Percentiles rank a stretch among this genome's conserved stretches.
Conservation (phyloP, 768 basidiomycete species). For the Hortiboletus campestris region DNA sequence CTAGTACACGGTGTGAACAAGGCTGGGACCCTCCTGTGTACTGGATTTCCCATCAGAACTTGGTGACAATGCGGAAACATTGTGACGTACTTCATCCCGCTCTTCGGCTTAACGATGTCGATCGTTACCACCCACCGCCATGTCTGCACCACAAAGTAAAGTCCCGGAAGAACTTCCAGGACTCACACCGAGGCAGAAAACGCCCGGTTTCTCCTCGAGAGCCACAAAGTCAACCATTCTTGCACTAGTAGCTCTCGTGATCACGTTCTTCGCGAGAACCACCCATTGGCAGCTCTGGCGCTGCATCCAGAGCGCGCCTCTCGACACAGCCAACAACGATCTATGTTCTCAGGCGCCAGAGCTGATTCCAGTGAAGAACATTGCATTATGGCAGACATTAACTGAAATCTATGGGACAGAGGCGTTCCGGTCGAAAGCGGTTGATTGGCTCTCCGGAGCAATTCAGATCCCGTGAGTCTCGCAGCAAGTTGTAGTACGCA, state of each 20-base stretch:
- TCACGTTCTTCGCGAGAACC: slow-evolving; percentile 12
- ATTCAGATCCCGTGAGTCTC: slow-evolving; percentile 42
- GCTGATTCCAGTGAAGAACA: slow-evolving; percentile 35
- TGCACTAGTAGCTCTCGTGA: slow-evolving; percentile 15
- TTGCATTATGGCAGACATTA: slow-evolving; percentile 33
- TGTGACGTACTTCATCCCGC: not conserved
- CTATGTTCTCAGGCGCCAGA: slow-evolving; percentile 37
- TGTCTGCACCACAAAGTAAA: slow-evolving; percentile 17
- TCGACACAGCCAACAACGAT: not conserved
- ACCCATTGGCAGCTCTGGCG: slow-evolving; percentile 6
- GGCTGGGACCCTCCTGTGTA: too few species aligned
- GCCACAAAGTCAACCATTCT: slow-evolving; percentile 11
- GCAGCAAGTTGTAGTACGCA: not conserved
- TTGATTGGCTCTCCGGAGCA: slow-evolving; percentile 39
- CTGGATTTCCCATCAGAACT: not conserved
- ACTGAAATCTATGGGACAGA: slow-evolving; percentile 32
- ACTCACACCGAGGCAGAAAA: not conserved
- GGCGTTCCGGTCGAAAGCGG: slow-evolving; percentile 34
- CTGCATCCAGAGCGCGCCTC: not conserved
- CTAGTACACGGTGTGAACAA: not conserved
- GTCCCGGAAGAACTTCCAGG: slow-evolving; percentile 12
- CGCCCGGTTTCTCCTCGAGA: slow-evolving; percentile 6
- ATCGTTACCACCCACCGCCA: not conserved
- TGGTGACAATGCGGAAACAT: not conserved
- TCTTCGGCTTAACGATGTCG: not conserved